phyloP scores from a whole-genome alignment of 2,329 filamentous ascomycete genomes.

The Scytalidium sp. region DNA sequence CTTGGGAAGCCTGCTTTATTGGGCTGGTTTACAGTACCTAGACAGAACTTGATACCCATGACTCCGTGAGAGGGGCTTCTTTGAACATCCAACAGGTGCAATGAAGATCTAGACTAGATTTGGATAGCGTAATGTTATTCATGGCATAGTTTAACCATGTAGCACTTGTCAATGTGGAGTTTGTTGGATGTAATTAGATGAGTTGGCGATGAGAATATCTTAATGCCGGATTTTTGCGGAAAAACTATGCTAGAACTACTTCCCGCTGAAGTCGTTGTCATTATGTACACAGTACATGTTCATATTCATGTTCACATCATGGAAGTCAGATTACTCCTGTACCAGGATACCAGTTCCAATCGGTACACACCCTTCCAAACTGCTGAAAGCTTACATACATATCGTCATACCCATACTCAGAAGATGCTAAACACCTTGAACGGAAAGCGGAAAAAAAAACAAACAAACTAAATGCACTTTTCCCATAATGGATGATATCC shows the following conservation, averaged over 20 bases:
- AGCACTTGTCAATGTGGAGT: no score
- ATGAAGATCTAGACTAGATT: background rate
- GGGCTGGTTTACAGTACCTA: conserved; percentile 40
- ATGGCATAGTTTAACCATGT: no score
- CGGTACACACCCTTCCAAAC: background rate
- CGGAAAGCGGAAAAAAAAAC: background rate
- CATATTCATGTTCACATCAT: background rate
- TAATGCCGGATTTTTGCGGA: no score
- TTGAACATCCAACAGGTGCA: no score
- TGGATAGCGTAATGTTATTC: background rate
- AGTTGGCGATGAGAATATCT: no score
- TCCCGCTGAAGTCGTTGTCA: background rate
- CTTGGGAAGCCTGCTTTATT: conserved; percentile 56
- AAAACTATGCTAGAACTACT: background rate
- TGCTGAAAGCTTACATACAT: background rate
- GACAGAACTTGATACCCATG: conserved; percentile 4
- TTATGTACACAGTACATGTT: background rate
- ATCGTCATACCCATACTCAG: background rate
- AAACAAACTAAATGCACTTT: background rate
- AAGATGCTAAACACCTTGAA: background rate
- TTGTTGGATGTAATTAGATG: no score
- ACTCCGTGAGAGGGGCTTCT: background rate
- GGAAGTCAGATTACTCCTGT: background rate
- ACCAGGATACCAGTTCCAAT: background rate
- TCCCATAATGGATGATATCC: background rate